Conservation (phyloP, 495 filamentous ascomycete species). For the Tuber microsphaerosporum region DNA sequence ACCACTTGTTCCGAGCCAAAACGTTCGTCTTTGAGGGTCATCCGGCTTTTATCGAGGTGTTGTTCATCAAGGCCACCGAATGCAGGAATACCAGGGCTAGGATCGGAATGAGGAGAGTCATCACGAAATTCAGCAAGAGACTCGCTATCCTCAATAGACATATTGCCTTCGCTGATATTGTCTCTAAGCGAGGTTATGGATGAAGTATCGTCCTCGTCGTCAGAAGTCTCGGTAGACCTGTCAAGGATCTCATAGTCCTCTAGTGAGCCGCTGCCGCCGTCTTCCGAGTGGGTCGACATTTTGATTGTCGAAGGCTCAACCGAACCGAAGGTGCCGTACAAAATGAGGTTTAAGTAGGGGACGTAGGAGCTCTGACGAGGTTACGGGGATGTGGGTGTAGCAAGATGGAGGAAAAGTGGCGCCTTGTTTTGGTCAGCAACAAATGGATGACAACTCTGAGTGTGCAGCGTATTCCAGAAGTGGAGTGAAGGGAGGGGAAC, state of each 20-base stretch:
- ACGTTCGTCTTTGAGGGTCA: constrained; percentile 34
- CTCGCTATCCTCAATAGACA: constrained; percentile 33
- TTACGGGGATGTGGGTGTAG: constrained; percentile 21
- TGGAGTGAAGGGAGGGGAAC: constrained; percentile 8
- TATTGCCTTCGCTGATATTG: constrained; percentile 27
- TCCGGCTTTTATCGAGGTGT: constrained; percentile 36
- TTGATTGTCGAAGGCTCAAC: constrained; percentile 11
- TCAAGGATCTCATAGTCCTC: constrained; percentile 41
- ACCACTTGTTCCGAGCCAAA: constrained; percentile 47
- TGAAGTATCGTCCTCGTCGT: constrained; percentile 40
- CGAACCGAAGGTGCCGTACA: constrained; percentile 15
- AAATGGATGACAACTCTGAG: constrained; percentile 31
- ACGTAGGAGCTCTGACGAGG: constrained; percentile 13
- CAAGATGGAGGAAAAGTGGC: constrained; percentile 29
- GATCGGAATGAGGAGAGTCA: constrained; percentile 32
- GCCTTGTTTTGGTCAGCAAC: constrained; percentile 40
- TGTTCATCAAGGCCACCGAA: constrained; percentile 41
- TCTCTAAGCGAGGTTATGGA: constrained; percentile 40
- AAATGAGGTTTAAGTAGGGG: constrained; percentile 14
- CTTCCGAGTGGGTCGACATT: constrained; percentile 39
- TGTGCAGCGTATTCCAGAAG: constrained; percentile 9
- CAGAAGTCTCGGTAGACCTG: constrained; percentile 36
- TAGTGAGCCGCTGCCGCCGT: constrained; percentile 35
- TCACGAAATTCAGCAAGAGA: constrained; percentile 36
- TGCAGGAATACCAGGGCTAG: constrained; percentile 38